These are phyloP conservation scores for Taiozyma sp. DNA, from an alignment of 1,139 yeast genomes.

Conservation along the genomic window DNA sequence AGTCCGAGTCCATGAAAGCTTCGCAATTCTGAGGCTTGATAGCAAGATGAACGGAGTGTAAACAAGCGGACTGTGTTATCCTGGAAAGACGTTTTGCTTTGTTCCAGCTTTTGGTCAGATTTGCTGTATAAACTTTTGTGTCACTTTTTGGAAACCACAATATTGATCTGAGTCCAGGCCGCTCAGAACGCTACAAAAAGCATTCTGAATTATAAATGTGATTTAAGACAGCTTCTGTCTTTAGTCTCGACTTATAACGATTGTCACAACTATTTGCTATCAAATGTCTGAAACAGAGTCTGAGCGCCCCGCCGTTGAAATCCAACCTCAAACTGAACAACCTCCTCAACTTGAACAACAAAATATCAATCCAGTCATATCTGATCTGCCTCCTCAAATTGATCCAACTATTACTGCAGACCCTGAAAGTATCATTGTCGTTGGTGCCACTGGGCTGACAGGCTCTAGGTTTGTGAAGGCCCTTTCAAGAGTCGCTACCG, in stretches of 20 bases:
- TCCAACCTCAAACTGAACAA: not conserved
- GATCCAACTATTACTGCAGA: not conserved
- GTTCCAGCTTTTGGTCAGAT: not conserved
- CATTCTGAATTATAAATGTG: not conserved
- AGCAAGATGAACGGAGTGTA: not conserved
- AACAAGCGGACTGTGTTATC: too few species aligned
- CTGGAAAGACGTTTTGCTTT: not conserved
- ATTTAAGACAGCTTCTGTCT: not conserved
- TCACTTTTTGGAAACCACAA: not conserved
- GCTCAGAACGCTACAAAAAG: not conserved
- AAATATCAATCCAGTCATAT: not conserved
- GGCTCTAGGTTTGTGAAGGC: slow-evolving; percentile 13
- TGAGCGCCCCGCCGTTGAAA: not conserved
- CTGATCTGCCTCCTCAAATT: not conserved
- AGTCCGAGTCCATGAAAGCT: not conserved
- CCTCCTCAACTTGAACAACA: not conserved
- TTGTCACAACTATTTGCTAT: not conserved
- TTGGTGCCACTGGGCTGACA: slow-evolving; percentile 17
- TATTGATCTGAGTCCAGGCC: not conserved
- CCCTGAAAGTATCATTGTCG: slow-evolving; percentile 9
- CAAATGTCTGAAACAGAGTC: not conserved
- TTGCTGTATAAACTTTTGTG: not conserved
- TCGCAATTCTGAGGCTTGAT: not conserved
- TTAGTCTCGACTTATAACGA: not conserved
- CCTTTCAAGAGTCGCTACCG: slow-evolving; percentile 2